These are phyloP conservation scores for Phytophthora vignae DNA, from an alignment of 352 stramenopile species.

Conservation along the genomic window DNA sequence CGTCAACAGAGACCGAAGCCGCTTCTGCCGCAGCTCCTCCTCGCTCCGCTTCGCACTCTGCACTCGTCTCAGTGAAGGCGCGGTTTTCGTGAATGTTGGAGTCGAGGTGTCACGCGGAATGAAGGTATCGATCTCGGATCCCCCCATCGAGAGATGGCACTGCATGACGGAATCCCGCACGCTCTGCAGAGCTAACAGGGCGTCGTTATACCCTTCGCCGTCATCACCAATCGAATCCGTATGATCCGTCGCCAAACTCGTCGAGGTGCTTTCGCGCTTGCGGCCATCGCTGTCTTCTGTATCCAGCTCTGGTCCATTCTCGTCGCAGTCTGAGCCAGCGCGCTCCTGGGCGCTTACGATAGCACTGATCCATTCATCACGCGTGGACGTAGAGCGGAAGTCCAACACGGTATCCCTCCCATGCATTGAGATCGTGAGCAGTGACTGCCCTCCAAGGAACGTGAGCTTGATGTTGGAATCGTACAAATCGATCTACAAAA, in stretches of 20 bases:
- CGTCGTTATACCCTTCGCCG: constrained; percentile 56
- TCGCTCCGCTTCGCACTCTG: constrained; percentile 40
- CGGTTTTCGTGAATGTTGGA: constrained; percentile 9
- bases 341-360: constrained; percentile 62
- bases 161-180: constrained; percentile 74
- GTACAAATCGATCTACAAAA: constrained; percentile 64
- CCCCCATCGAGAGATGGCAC: constrained; percentile 58
- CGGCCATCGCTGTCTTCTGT: constrained; percentile 29
- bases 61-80: constrained; percentile 44
- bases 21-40: constrained; percentile 45
- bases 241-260: constrained; percentile 27
- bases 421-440: constrained; percentile 60
- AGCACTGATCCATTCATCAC: constrained; percentile 71
- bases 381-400: constrained; percentile 51
- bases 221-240: constrained; percentile 38
- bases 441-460: constrained; percentile 68
- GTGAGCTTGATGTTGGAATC: constrained; percentile 60
- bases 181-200: constrained; percentile 64
- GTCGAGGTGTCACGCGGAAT: constrained; percentile 14
- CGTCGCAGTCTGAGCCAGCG: constrained; percentile 45
- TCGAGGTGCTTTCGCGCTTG: constrained; percentile 16
- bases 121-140: constrained; percentile 38
- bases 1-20: constrained; percentile 46
- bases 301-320: constrained; percentile 52
- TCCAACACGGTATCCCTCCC: constrained; percentile 58